Percentiles rank a stretch among this genome's conserved stretches.
Evolutionary conservation across 768 basidiomycete species (phyloP).

Genomic region (Dioszegia crocea): DNA sequence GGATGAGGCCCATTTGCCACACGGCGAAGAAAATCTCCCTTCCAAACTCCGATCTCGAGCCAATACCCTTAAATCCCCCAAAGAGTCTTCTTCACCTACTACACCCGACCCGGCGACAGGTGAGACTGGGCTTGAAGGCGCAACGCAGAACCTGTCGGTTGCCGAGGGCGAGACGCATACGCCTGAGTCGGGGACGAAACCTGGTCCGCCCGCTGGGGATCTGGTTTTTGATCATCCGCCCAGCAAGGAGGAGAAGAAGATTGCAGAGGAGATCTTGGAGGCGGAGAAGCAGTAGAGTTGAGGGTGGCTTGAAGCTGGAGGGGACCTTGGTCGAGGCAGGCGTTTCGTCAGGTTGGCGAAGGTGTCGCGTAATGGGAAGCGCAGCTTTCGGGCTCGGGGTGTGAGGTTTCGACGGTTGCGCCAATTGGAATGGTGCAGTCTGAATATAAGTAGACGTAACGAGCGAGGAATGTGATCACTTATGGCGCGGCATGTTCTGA

Average conservation of each 20-base stretch:
- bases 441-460: too few relatives aligned
- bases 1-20: neutral
- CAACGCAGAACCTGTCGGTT: neutral
- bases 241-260: conserved; percentile 27
- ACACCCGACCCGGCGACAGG: neutral
- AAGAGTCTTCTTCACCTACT: neutral
- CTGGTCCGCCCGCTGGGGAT: conserved; percentile 42
- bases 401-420: too few relatives aligned
- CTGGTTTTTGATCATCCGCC: conserved; percentile 48
- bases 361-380: too few relatives aligned
- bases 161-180: neutral
- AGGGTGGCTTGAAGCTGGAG: too few relatives aligned
- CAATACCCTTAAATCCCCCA: conserved; percentile 1
- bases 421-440: too few relatives aligned
- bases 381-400: too few relatives aligned
- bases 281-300: neutral
- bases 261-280: conserved; percentile 17
- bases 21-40: conserved; percentile 3
- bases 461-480: too few relatives aligned
- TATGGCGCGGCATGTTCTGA: too few relatives aligned
- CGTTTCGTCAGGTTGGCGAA: too few relatives aligned
- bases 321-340: too few relatives aligned
- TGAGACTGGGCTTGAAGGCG: conserved; percentile 1
- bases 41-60: conserved; percentile 2
- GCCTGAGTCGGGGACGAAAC: conserved; percentile 26